Evolutionary conservation across 257 asterid species (phyloP).

Genomic region (Verbascum thapsus): DNA sequence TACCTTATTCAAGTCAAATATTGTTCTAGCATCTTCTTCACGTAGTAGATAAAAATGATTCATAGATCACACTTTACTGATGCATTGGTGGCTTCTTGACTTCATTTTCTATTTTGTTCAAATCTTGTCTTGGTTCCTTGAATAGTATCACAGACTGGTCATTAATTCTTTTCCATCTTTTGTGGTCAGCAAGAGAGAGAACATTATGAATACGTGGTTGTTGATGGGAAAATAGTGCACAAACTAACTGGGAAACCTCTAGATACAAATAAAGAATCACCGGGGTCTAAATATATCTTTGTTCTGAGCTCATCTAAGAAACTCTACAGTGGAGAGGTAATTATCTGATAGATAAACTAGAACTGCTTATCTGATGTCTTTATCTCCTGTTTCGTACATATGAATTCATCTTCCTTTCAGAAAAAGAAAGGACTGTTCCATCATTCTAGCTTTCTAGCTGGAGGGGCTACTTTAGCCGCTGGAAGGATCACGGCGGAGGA

Average conservation of each 20-base stretch:
- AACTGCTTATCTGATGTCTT: constrained; percentile 3
- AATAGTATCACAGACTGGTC: no score
- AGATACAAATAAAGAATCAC: constrained; percentile 43
- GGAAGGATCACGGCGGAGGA: constrained; percentile 60
- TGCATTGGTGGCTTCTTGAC: background rate
- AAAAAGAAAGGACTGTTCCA: constrained; percentile 72
- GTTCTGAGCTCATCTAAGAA: constrained; percentile 69
- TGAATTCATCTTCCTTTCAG: constrained; percentile 36
- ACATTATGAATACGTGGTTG: constrained; percentile 51
- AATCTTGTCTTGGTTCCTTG: background rate
- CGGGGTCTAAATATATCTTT: constrained; percentile 64
- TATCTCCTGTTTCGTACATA: background rate
- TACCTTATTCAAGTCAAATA: constrained; percentile 16
- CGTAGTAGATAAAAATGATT: background rate
- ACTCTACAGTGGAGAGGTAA: constrained; percentile 65
- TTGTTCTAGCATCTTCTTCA: background rate
- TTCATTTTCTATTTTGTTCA: background rate
- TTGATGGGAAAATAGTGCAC: constrained; percentile 55
- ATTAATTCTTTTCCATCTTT: background rate
- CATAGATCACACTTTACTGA: background rate
- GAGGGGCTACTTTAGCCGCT: constrained; percentile 74
- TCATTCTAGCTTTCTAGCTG: constrained; percentile 81
- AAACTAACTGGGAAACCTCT: constrained; percentile 44
- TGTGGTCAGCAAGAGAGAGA: constrained; percentile 68
- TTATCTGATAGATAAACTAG: constrained; percentile 12